Evolutionary conservation across 2,329 filamentous ascomycete species (phyloP), one percentile per base, ranked within the genome.

Genomic region (Didymella lethalis): DNA sequence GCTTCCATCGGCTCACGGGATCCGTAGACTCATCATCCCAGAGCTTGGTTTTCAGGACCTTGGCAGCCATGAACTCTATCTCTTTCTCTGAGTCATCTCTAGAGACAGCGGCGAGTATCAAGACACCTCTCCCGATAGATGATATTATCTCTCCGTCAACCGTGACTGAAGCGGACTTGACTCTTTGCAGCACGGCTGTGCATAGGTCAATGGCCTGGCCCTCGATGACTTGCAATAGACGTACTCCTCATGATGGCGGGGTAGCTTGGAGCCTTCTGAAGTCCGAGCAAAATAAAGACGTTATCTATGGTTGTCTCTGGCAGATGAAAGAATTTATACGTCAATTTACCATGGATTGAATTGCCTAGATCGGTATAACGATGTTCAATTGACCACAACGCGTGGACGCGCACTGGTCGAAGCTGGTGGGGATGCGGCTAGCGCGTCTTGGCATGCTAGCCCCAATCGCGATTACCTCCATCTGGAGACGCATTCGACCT

Each of bases 141-240:
- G 95, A 98, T 45, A 99, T 86, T 29, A 97, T 81, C 75, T 96
- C 85, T 73, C 92, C 90, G 74, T 99, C 93, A 51, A 99, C 94
- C 1, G 93, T 95, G 69, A 99, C 95, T 7, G 94, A 97, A 61
- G 94, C 94, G 43, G 93, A 98, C 61, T 97, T 87, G 50, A 99
- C 95, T 65, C 95, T 87, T 79, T 99, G 95, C 52, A 98, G 82
- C 60, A 99, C 91, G 53, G 93, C 95, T 97, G 52, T 48, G 52
- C 52, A 59, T 44, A 59, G 52, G 59, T 68, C 49, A 61, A 58
- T 54, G 59, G 61, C 34, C 28, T 43, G 51, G 38, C 46, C 46
- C 31, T 20, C n/a, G 40, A 41, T 28, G 51, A 45, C 48, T 52
- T 53, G 57, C 61, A 48, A 54, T 63, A 51, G 36, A 61, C 63